Evolutionary conservation across 331 rosid genomes (phyloP), one percentile per base, ranked within the genome.

Genomic region (Prunus yedoensis): DNA sequence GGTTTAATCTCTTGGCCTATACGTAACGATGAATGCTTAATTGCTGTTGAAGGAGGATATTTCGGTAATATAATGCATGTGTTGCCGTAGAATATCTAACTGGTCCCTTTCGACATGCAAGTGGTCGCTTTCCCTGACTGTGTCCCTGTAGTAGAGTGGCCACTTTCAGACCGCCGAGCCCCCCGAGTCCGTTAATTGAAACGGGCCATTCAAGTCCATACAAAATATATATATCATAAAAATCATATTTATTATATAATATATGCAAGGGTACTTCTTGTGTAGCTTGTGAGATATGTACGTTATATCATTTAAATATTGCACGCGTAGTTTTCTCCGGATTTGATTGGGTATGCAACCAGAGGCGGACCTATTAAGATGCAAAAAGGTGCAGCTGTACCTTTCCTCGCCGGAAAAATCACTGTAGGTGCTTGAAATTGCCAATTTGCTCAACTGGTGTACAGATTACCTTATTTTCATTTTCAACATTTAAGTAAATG

Each of bases 51-150:
- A 70, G 14, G 46, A 60, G 77, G 66, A 41, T 71, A 41, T 62
- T 71, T 52, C 8, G 35, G 77, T 43, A 64, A 65, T 71, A n/a
- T 64, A 35, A 4, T 60, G 68, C 71, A 17, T 10, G 32, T 5
- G 5, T 10, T 5, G 7, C 41, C 10, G 45, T 3, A n/a, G 71
- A 76, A 67, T 72, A 59, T 77, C 60, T 1, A 3, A 15, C 41
- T 18, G 62, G 68, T 52, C 66, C 20, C 43, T 51, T 60, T 59
- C 68, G n/a, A 67, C 76, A 77, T 45, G 50, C 46, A 41, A 52
- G 46, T 1, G 57, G 56, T 61, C 62, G 50, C 74, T 32, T 18
- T 68, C 52, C 15, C 20, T 21, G 43, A 51, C 68, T 3, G 16
- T 47, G 46, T 80, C 70, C n/a, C 54, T 4, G n/a, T n/a, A n/a